Conservation (phyloP, 441 rosid species). For the Arabidopsis lyrata region DNA sequence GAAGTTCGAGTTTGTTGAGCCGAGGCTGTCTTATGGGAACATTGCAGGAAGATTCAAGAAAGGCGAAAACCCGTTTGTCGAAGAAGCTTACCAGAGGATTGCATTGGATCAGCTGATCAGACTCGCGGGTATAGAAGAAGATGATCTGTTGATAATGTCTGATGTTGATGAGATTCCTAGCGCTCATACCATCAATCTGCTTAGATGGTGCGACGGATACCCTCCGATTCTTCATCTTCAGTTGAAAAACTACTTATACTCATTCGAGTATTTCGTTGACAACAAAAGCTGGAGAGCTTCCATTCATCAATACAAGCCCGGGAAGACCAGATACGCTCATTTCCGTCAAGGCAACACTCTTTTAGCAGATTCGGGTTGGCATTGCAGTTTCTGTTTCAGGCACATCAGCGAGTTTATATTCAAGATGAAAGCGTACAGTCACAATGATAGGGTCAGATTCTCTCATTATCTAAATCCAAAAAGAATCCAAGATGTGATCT, state of each 20-base stretch:
- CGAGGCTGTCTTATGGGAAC: constrained; percentile 81
- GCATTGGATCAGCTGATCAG: constrained; percentile 82
- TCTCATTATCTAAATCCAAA: constrained; percentile 73
- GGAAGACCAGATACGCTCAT: constrained; percentile 83
- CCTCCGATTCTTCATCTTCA: constrained; percentile 86
- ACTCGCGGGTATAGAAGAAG: constrained; percentile 87
- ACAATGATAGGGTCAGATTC: constrained; percentile 82
- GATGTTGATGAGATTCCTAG: constrained; percentile 96
- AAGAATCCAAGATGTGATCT: constrained; percentile 82
- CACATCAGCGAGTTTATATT: constrained; percentile 73
- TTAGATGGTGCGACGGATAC: constrained; percentile 85
- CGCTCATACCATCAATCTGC: constrained; percentile 81
- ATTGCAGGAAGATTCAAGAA: constrained; percentile 84
- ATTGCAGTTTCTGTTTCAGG: constrained; percentile 93
- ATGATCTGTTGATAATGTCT: constrained; percentile 90
- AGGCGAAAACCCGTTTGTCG: constrained; percentile 90
- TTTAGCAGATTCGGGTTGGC: constrained; percentile 91
- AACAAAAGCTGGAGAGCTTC: constrained; percentile 96
- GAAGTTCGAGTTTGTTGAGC: constrained; percentile 69
- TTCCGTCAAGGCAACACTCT: constrained; percentile 74
- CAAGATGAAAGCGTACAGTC: constrained; percentile 97
- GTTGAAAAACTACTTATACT: constrained; percentile 80
- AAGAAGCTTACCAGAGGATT: constrained; percentile 90
- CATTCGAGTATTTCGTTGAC: constrained; percentile 73
- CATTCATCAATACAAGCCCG: constrained; percentile 62